Evolutionary conservation across 768 basidiomycete species (phyloP).

Genomic region (Rhizopogon roseolus): DNA sequence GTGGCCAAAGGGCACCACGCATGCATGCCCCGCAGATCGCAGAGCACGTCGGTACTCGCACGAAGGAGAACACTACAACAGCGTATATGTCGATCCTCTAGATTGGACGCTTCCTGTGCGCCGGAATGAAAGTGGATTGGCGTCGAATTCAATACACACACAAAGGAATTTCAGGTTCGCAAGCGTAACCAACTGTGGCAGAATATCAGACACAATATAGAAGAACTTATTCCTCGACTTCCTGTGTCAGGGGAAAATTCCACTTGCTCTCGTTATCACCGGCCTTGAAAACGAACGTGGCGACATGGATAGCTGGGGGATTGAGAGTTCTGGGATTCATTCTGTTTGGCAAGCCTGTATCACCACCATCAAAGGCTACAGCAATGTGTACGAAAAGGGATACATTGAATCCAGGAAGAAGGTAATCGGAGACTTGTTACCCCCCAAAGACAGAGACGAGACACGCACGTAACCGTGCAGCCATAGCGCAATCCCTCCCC

Average conservation of each 20-base stretch:
- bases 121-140: constrained; percentile 37
- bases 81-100: constrained; percentile 74
- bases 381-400: not conserved
- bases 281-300: constrained; percentile 30
- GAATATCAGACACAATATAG: constrained; percentile 22
- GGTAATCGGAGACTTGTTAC: too few species aligned
- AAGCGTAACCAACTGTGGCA: not conserved
- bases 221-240: constrained; percentile 29
- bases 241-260: constrained; percentile 27
- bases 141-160: constrained; percentile 62
- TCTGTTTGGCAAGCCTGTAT: constrained; percentile 27
- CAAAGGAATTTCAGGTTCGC: constrained; percentile 10
- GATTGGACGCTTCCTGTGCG: constrained; percentile 81
- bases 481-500: too few species aligned
- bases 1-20: too few species aligned
- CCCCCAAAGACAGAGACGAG: too few species aligned
- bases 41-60: constrained; percentile 89
- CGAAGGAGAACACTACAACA: constrained; percentile 83
- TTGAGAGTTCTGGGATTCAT: constrained; percentile 16
- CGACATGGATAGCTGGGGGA: constrained; percentile 32
- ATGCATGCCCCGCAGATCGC: constrained; percentile 43
- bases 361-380: constrained; percentile 12
- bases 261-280: constrained; percentile 27
- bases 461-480: too few species aligned
- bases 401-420: constrained; percentile 17